A percentile compares a stretch with the other conserved stretches of the same genome.
Conservation (phyloP, 1,139 yeast genomes). For the Hansenula sp. region DNA sequence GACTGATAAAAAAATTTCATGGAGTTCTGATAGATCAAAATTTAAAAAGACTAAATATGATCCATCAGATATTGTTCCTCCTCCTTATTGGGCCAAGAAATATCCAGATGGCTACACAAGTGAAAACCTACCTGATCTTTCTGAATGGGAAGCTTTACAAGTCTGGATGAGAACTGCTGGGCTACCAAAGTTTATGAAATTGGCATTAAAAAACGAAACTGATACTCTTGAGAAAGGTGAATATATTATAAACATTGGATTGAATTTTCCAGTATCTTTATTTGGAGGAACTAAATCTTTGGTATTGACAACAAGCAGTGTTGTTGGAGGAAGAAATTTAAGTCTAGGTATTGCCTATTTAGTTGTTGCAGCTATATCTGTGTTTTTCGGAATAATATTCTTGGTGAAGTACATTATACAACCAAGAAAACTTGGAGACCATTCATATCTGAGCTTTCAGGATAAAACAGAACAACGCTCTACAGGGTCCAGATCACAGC, state of each 20-base stretch:
- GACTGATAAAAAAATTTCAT: slow-evolving; percentile 56
- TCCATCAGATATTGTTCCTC: slow-evolving; percentile 63
- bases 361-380: slow-evolving; percentile 44
- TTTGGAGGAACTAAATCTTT: slow-evolving; percentile 71
- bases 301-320: slow-evolving; percentile 61
- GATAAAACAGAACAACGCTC: slow-evolving; percentile 19
- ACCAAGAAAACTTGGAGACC: slow-evolving; percentile 41
- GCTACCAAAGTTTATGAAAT: slow-evolving; percentile 61
- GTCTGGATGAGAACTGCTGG: slow-evolving; percentile 90
- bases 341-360: slow-evolving; percentile 64
- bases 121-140: slow-evolving; percentile 57
- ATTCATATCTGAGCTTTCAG: slow-evolving; percentile 31
- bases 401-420: slow-evolving; percentile 40
- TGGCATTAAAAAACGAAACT: slow-evolving; percentile 55
- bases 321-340: slow-evolving; percentile 68
- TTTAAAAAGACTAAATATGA: slow-evolving; percentile 58
- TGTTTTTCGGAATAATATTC: slow-evolving; percentile 39
- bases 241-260: slow-evolving; percentile 51
- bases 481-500: neutral
- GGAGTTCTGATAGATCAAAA: slow-evolving; percentile 57
- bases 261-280: slow-evolving; percentile 65
- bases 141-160: slow-evolving; percentile 54
- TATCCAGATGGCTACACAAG: slow-evolving; percentile 71
- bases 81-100: slow-evolving; percentile 66
- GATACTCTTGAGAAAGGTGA: slow-evolving; percentile 50